Evolutionary conservation across 2,329 filamentous ascomycete species (phyloP).

Genomic region (Macrophomina pseudophaseolina): DNA sequence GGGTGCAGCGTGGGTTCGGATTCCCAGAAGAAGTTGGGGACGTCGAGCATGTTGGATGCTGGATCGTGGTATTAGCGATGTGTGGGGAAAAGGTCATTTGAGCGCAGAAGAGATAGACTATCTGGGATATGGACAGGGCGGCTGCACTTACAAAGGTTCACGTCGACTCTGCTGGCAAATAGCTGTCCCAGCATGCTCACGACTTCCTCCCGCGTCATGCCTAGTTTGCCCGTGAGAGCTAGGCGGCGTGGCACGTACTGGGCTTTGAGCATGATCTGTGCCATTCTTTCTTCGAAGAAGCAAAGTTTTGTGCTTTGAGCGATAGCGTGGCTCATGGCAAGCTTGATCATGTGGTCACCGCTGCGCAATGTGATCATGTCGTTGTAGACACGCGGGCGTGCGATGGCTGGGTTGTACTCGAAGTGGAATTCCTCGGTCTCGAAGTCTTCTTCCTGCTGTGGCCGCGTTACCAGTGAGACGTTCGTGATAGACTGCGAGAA

Average conservation of each 20-base stretch:
- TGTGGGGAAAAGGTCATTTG: background rate
- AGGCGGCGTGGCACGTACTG: slow-evolving; percentile 90
- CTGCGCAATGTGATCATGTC: slow-evolving; percentile 98
- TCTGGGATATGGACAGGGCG: no score
- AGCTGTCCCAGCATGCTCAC: slow-evolving; percentile 88
- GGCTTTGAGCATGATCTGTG: slow-evolving; percentile 88
- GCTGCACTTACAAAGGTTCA: slow-evolving; percentile 83
- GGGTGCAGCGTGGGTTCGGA: slow-evolving; percentile 93
- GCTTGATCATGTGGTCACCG: slow-evolving; percentile 97
- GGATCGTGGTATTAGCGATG: slow-evolving; percentile 25
- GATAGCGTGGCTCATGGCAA: slow-evolving; percentile 96
- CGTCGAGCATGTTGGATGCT: slow-evolving; percentile 95
- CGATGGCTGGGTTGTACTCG: slow-evolving; percentile 86
- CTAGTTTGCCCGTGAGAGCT: slow-evolving; percentile 85
- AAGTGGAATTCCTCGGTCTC: slow-evolving; percentile 99
- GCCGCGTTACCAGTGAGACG: slow-evolving; percentile 74
- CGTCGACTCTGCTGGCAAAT: slow-evolving; percentile 93
- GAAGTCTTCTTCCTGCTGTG: slow-evolving; percentile 85
- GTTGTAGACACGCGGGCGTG: slow-evolving; percentile 91
- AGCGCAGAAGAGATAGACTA: no score
- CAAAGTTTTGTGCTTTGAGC: slow-evolving; percentile 96
- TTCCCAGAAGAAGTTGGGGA: slow-evolving; percentile 98
- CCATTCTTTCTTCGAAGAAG: slow-evolving; percentile 96
- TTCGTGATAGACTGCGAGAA: slow-evolving; percentile 76
- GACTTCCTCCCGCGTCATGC: slow-evolving; percentile 90